Conservation (phyloP, 1,139 yeast genomes). For the Kodamaea sp. region DNA sequence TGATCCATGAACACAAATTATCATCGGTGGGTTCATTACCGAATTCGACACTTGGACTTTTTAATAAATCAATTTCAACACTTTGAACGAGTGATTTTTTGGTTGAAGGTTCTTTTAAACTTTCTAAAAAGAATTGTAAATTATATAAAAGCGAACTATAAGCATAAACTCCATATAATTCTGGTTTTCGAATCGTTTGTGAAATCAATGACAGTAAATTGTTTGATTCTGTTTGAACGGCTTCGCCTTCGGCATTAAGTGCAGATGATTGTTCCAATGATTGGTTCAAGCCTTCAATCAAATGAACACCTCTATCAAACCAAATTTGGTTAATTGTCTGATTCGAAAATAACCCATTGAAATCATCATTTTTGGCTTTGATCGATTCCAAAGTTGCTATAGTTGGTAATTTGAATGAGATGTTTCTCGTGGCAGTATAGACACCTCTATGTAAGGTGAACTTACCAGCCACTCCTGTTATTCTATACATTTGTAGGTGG, state of each 20-base stretch:
- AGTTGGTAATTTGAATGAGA: conserved; percentile 29
- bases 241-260: conserved; percentile 2
- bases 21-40: conserved; percentile 39
- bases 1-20: conserved; percentile 42
- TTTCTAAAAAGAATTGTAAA: conserved; percentile 55
- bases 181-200: conserved; percentile 46
- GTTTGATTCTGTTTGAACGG: conserved; percentile 7
- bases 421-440: conserved; percentile 12
- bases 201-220: conserved; percentile 35
- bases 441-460: too few species aligned
- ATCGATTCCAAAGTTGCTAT: conserved; percentile 32
- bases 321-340: conserved; percentile 55
- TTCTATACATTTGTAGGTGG: not conserved
- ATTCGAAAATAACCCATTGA: conserved; percentile 53
- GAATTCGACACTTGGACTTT: conserved; percentile 36
- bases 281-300: conserved; percentile 47
- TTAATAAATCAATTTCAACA: conserved; percentile 33
- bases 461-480: not conserved
- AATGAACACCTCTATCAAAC: conserved; percentile 50
- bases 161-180: conserved; percentile 46
- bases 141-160: conserved; percentile 60
- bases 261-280: conserved; percentile 26
- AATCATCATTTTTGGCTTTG: conserved; percentile 31
- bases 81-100: conserved; percentile 18
- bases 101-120: conserved; percentile 33